A percentile compares a stretch with the other conserved stretches of the same genome.
phyloP scores from a whole-genome alignment of 139 green algal species.

The Chlorella ohadii region DNA sequence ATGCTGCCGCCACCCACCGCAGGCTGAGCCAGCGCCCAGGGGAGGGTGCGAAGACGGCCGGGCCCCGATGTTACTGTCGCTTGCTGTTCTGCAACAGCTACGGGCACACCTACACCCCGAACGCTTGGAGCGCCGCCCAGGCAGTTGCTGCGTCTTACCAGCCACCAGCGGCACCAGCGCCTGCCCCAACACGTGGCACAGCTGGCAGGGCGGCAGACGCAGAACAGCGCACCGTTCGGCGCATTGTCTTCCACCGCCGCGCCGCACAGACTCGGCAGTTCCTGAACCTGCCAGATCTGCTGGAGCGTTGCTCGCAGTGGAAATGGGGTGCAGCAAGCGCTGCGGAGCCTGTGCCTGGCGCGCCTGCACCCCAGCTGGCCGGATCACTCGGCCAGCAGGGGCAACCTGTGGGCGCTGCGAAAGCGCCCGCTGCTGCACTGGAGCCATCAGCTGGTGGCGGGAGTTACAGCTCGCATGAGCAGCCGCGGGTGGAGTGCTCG shows the following conservation, averaged over 20 bases:
- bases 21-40: neutral
- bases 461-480: too few species aligned
- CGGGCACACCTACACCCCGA: neutral
- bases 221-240: neutral
- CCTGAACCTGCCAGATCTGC: neutral
- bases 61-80: neutral
- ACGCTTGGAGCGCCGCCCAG: neutral
- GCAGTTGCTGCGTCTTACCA: neutral
- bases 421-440: too few species aligned
- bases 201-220: neutral
- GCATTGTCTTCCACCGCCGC: neutral
- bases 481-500: too few species aligned
- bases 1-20: too few species aligned
- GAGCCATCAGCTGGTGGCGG: too few species aligned
- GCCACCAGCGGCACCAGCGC: too few species aligned
- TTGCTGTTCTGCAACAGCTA: neutral
- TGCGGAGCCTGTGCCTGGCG: too few species aligned
- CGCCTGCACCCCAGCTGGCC: too few species aligned
- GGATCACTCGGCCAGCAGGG: too few species aligned
- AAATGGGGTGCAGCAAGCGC: neutral
- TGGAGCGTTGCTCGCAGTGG: neutral
- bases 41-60: neutral
- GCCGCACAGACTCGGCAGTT: neutral
- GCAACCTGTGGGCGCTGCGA: too few species aligned
- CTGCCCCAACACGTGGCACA: too few species aligned